These are phyloP conservation scores for Carex cristatella DNA, from an alignment of 176 grass and related monocot genomes.

Conservation along the genomic window DNA sequence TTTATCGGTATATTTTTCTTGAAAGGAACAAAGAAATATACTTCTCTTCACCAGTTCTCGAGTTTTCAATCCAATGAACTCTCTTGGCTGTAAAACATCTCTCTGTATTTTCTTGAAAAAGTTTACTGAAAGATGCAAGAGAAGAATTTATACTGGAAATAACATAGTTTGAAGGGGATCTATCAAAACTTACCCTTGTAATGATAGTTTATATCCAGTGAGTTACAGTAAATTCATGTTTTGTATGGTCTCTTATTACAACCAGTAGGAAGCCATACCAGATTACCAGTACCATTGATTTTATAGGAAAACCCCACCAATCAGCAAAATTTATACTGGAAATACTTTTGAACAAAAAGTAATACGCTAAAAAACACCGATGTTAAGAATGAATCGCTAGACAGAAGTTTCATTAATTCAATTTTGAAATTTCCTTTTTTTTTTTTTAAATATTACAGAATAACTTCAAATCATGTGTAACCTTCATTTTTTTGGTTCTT, in stretches of 20 bases:
- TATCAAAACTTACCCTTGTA: background rate
- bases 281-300: background rate
- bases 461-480: background rate
- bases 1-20: conserved; percentile 57
- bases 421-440: background rate
- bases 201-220: background rate
- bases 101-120: background rate
- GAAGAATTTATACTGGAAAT: background rate
- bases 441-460: background rate
- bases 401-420: background rate
- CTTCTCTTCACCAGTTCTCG: background rate
- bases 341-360: background rate
- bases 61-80: background rate
- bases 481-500: background rate
- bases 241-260: background rate
- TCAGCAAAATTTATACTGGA: background rate
- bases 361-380: background rate
- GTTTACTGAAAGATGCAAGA: background rate
- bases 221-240: background rate
- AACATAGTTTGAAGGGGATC: background rate
- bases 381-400: background rate
- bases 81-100: background rate
- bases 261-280: background rate
- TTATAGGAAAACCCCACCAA: background rate
- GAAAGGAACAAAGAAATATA: background rate